phyloP scores from a whole-genome alignment of 2,329 filamentous ascomycete species.

The Pseudogymnoascus sp. region DNA sequence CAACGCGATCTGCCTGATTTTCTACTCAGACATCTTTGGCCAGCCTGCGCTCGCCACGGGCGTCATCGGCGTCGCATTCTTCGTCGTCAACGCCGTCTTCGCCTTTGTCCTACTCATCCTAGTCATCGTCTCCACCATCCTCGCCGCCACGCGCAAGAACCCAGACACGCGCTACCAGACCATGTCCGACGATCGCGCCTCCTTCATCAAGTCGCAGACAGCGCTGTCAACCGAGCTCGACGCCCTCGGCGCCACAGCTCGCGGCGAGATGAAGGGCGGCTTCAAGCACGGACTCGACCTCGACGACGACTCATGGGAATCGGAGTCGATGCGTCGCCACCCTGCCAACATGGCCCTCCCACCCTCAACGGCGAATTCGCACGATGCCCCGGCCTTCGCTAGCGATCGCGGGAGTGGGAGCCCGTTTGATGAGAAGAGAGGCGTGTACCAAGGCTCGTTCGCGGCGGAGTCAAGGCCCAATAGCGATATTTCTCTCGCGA shows the following conservation, averaged over 20 bases:
- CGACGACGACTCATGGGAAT: conserved; percentile 62
- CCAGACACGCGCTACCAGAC: conserved; percentile 91
- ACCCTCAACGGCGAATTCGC: conserved; percentile 29
- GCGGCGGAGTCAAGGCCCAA: conserved; percentile 22
- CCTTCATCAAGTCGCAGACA: conserved; percentile 94
- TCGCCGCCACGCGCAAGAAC: conserved; percentile 83
- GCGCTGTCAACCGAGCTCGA: conserved; percentile 65
- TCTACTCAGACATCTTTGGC: conserved; percentile 82
- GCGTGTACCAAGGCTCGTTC: conserved; percentile 17
- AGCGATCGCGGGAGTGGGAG: conserved; percentile 15
- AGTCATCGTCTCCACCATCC: conserved; percentile 66
- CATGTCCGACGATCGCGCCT: conserved; percentile 92
- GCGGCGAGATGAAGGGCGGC: conserved; percentile 62
- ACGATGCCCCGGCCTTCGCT: conserved; percentile 43
- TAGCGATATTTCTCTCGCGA: conserved; percentile 16
- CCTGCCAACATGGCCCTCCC: conserved; percentile 29
- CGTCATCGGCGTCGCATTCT: conserved; percentile 82
- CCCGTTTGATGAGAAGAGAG: conserved; percentile 19
- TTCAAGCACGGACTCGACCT: conserved; percentile 53
- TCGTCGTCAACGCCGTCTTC: conserved; percentile 78
- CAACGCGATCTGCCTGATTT: conserved; percentile 78
- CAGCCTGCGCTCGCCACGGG: conserved; percentile 77
- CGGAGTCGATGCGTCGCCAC: conserved; percentile 42
- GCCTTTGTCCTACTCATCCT: conserved; percentile 75
- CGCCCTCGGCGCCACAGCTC: conserved; percentile 81